phyloP scores from a whole-genome alignment of 2,329 filamentous ascomycete species.

The Westerdykella sp. region DNA sequence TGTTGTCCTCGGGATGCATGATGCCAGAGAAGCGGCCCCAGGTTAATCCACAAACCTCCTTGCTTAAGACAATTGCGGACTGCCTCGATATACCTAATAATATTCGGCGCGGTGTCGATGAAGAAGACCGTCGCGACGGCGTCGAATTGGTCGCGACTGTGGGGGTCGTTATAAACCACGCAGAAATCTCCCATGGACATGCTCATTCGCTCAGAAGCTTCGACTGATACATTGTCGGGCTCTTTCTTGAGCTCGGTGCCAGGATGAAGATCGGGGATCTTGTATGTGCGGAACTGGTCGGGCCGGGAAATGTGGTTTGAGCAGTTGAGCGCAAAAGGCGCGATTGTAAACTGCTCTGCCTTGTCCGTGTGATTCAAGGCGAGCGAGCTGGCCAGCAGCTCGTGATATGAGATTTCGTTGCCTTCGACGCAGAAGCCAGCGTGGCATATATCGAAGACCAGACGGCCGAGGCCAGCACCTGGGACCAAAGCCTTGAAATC shows the following conservation, averaged over 20 bases:
- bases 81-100: slow-evolving; percentile 83
- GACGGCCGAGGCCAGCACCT: slow-evolving; percentile 78
- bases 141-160: slow-evolving; percentile 61
- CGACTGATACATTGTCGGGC: slow-evolving; percentile 7
- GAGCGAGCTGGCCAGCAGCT: slow-evolving; percentile 77
- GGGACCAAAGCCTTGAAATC: slow-evolving; percentile 70
- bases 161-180: slow-evolving; percentile 66
- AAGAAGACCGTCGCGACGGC: slow-evolving; percentile 91
- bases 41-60: slow-evolving; percentile 79
- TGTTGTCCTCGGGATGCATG: slow-evolving; percentile 67
- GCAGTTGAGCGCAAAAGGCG: slow-evolving; percentile 81
- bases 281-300: slow-evolving; percentile 68
- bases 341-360: slow-evolving; percentile 63
- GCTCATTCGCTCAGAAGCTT: slow-evolving; percentile 63
- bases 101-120: slow-evolving; percentile 90
- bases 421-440: slow-evolving; percentile 72
- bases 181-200: slow-evolving; percentile 95
- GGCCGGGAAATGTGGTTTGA: slow-evolving; percentile 71
- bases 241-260: slow-evolving; percentile 30
- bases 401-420: slow-evolving; percentile 94
- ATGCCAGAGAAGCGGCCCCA: slow-evolving; percentile 91
- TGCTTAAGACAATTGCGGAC: slow-evolving; percentile 69
- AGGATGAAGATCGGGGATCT: slow-evolving; percentile 67
- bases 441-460: slow-evolving; percentile 79
- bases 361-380: slow-evolving; percentile 62